Conservation (phyloP, 768 basidiomycete species). For the Floccularia luteovirens region DNA sequence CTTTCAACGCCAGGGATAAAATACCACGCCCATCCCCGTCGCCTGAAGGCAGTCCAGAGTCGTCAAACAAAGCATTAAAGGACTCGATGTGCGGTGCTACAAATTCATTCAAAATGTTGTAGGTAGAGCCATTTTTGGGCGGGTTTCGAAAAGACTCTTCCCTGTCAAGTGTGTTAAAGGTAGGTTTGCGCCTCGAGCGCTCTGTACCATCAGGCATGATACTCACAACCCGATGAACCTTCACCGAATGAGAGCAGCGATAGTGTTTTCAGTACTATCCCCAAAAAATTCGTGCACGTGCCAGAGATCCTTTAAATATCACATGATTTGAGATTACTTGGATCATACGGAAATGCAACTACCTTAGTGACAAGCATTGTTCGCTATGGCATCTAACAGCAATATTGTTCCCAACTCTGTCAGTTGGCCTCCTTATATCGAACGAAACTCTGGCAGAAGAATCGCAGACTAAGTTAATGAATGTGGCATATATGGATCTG, state of each 20-base stretch:
- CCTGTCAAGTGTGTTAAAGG: slow-evolving; percentile 77
- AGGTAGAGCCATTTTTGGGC: slow-evolving; percentile 54
- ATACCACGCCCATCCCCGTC: slow-evolving; percentile 77
- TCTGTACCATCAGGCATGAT: slow-evolving; percentile 47
- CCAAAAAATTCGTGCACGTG: no score
- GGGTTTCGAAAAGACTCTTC: slow-evolving; percentile 78
- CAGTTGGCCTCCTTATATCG: slow-evolving; percentile 28
- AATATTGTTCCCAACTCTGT: slow-evolving; percentile 31
- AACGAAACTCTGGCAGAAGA: slow-evolving; percentile 25
- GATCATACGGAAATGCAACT: slow-evolving; percentile 26
- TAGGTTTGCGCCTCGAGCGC: slow-evolving; percentile 31
- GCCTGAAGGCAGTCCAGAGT: slow-evolving; percentile 69
- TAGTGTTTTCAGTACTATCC: no score
- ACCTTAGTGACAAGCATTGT: slow-evolving; percentile 28
- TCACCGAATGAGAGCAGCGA: no score
- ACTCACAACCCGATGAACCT: no score
- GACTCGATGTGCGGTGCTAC: slow-evolving; percentile 92
- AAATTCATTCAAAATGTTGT: slow-evolving; percentile 85
- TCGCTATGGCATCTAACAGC: slow-evolving; percentile 37
- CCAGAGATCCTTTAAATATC: no score
- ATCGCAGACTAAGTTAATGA: slow-evolving; percentile 25
- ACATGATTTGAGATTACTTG: no score
- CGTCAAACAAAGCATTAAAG: slow-evolving; percentile 95
- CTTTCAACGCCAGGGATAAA: slow-evolving; percentile 67
- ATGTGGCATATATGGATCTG: slow-evolving; percentile 30